Conservation (phyloP, 192 early-diverging fungal species). For the Gaertneriomyces sp. region DNA sequence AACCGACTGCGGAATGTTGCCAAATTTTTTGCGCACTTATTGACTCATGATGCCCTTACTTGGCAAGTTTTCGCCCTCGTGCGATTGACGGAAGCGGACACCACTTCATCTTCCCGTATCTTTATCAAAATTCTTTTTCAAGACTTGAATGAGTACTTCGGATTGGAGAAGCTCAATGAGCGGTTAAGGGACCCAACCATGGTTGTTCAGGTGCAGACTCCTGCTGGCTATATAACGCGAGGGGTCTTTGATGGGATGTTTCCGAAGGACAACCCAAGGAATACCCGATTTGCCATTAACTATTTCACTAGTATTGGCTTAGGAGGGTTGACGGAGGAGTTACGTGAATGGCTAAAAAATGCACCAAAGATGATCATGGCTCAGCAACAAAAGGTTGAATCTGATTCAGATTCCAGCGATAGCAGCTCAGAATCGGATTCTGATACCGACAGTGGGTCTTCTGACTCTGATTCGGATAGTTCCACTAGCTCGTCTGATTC, state of each 20-base stretch:
- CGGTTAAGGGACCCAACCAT: slow-evolving; percentile 65
- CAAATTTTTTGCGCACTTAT: slow-evolving; percentile 84
- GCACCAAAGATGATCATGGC: slow-evolving; percentile 70
- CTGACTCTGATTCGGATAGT: slow-evolving; percentile 34
- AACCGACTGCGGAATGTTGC: slow-evolving; percentile 90
- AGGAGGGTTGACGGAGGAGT: slow-evolving; percentile 86
- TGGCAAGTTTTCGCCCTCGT: slow-evolving; percentile 80
- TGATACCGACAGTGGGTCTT: slow-evolving; percentile 21
- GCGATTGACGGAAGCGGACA: slow-evolving; percentile 89
- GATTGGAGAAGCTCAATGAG: slow-evolving; percentile 71
- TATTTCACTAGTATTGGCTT: slow-evolving; percentile 93
- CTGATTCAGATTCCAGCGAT: slow-evolving; percentile 11
- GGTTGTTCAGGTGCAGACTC: slow-evolving; percentile 44
- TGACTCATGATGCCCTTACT: slow-evolving; percentile 76
- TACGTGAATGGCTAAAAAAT: slow-evolving; percentile 80
- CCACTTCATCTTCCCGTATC: slow-evolving; percentile 92
- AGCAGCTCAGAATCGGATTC: slow-evolving; percentile 20
- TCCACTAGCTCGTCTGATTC: slow-evolving; percentile 3
- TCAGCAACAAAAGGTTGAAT: slow-evolving; percentile 48
- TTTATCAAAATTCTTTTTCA: slow-evolving; percentile 94
- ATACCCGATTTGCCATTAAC: slow-evolving; percentile 95
- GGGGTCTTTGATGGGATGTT: slow-evolving; percentile 85
- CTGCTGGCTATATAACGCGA: slow-evolving; percentile 34
- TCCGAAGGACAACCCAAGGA: slow-evolving; percentile 80
- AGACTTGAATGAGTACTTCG: slow-evolving; percentile 79